Evolutionary conservation across 1,139 yeast species (phyloP).

Genomic region (Debaryomyces sp.): DNA sequence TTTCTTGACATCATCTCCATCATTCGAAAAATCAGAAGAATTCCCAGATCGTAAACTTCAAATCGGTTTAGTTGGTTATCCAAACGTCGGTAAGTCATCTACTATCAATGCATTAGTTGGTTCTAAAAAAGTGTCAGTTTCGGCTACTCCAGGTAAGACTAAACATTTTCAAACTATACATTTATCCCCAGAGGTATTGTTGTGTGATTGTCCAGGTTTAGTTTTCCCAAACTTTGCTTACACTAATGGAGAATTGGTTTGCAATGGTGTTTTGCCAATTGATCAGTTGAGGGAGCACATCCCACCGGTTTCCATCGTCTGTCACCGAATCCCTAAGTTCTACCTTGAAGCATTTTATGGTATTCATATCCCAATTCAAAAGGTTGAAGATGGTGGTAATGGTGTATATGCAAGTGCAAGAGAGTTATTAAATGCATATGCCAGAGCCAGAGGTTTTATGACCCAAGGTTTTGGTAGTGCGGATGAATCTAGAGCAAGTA

Average conservation of each 20-base stretch:
- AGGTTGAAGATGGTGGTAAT: slow-evolving; percentile 83
- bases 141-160: slow-evolving; percentile 98
- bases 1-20: slow-evolving; percentile 80
- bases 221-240: slow-evolving; percentile 98
- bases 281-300: slow-evolving; percentile 94
- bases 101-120: slow-evolving; percentile 96
- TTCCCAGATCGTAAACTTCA: slow-evolving; percentile 69
- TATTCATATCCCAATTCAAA: slow-evolving; percentile 77
- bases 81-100: slow-evolving; percentile 95
- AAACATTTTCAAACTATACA: slow-evolving; percentile 97
- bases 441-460: slow-evolving; percentile 96
- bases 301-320: slow-evolving; percentile 87
- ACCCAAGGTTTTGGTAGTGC: slow-evolving; percentile 97
- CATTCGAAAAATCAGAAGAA: slow-evolving; percentile 55
- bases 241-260: slow-evolving; percentile 94
- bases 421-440: slow-evolving; percentile 88
- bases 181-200: slow-evolving; percentile 76
- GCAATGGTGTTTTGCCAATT: slow-evolving; percentile 97
- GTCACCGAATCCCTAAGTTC: slow-evolving; percentile 86
- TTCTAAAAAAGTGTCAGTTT: slow-evolving; percentile 94
- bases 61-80: slow-evolving; percentile 96
- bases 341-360: slow-evolving; percentile 93
- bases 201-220: slow-evolving; percentile 99
- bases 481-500: slow-evolving; percentile 93
- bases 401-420: slow-evolving; percentile 82